phyloP scores from a whole-genome alignment of 257 asterid species.

The Coffea canephora region DNA sequence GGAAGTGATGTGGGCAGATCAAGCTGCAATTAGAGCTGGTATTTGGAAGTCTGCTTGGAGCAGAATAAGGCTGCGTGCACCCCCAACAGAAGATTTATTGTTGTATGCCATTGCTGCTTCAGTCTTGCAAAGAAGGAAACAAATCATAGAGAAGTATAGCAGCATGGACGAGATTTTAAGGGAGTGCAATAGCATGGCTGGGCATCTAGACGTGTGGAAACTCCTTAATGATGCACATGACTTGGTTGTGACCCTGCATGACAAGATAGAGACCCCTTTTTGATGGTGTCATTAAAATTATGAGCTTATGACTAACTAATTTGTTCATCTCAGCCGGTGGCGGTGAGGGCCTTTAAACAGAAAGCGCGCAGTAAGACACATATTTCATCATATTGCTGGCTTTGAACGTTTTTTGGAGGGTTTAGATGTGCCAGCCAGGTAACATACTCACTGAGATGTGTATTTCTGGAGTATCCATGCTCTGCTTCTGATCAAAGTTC shows the following conservation, averaged over 20 bases:
- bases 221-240: constrained; percentile 80
- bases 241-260: constrained; percentile 78
- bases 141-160: constrained; percentile 62
- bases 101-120: constrained; percentile 92
- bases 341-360: background rate
- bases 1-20: constrained; percentile 99
- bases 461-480: background rate
- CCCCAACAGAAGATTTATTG: constrained; percentile 83
- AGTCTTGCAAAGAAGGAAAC: constrained; percentile 86
- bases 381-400: background rate
- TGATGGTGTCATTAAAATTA: constrained; percentile 1
- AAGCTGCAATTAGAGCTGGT: constrained; percentile 84
- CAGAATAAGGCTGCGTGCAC: constrained; percentile 70
- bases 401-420: background rate
- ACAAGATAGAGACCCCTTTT: constrained; percentile 54
- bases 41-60: constrained; percentile 82
- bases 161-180: constrained; percentile 92
- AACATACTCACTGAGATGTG: background rate
- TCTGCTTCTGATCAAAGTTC: background rate
- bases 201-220: constrained; percentile 89
- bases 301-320: constrained; percentile 17
- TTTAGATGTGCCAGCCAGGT: background rate
- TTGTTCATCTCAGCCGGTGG: constrained; percentile 9
- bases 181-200: constrained; percentile 91
- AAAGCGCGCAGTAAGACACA: background rate